Conservation (phyloP, 2,329 filamentous ascomycete genomes). For the Fusarium globosum region DNA sequence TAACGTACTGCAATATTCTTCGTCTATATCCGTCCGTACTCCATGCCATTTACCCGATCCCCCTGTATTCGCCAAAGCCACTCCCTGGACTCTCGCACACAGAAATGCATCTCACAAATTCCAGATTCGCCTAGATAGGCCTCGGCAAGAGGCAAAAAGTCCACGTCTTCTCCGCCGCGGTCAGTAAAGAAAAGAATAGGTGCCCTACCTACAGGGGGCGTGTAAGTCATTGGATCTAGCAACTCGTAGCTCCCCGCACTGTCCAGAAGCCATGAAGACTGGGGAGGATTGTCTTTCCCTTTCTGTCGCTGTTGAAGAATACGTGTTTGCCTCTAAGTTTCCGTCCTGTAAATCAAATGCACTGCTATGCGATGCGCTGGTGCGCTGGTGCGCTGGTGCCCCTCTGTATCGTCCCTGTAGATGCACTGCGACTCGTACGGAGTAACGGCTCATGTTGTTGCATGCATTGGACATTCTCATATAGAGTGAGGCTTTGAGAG, state of each 20-base stretch:
- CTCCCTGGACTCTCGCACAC: slow-evolving; percentile 7
- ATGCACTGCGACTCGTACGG: slow-evolving; percentile 29
- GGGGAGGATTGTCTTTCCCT: background rate
- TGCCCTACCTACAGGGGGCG: slow-evolving; percentile 10
- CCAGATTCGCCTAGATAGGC: background rate
- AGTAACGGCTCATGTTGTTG: background rate
- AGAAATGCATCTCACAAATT: slow-evolving; percentile 17
- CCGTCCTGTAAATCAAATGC: background rate
- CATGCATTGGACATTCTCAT: slow-evolving; percentile 8
- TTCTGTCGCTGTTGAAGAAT: slow-evolving; percentile 2
- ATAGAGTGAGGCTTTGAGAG: slow-evolving; percentile 4
- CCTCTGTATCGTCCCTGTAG: slow-evolving; percentile 10
- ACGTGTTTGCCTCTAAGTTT: slow-evolving; percentile 35
- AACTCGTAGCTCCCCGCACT: slow-evolving; percentile 15
- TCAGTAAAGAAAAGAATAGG: background rate
- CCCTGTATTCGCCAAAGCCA: slow-evolving; percentile 1
- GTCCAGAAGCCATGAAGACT: slow-evolving; percentile 7
- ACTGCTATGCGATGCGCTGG: slow-evolving; percentile 6
- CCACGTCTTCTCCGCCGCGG: slow-evolving; percentile 17
- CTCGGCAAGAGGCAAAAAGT: slow-evolving; percentile 22
- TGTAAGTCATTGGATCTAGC: slow-evolving; percentile 11
- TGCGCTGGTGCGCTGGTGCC: slow-evolving; percentile 29
- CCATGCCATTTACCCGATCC: background rate
- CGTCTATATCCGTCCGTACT: background rate
- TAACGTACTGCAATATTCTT: background rate